Conservation (phyloP, 176 grass and related monocot genomes). For the Oryza coarctata region DNA sequence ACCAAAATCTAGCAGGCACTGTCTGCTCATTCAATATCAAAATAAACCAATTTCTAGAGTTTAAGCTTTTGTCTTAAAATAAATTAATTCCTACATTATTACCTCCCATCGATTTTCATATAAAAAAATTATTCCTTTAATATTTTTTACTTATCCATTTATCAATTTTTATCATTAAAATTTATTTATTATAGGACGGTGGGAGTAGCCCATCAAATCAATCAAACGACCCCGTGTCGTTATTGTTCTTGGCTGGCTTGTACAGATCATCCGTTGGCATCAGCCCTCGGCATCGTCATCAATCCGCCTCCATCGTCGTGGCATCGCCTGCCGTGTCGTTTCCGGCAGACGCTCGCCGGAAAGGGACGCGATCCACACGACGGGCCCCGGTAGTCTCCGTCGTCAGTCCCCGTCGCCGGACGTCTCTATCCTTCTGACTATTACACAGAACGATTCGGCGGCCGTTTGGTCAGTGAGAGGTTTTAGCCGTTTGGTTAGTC, state of each 20-base stretch:
- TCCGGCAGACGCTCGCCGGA: slow-evolving; percentile 14
- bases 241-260: background rate
- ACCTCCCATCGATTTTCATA: too few species aligned
- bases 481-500: background rate
- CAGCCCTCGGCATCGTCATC: background rate
- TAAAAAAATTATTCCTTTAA: too few species aligned
- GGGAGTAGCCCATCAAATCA: background rate
- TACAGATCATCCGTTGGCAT: background rate
- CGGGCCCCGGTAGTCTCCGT: background rate
- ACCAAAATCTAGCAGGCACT: too few species aligned
- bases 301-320: background rate
- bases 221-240: background rate
- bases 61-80: too few species aligned
- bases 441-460: background rate
- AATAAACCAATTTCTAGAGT: too few species aligned
- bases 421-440: background rate
- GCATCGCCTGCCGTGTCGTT: slow-evolving; percentile 25
- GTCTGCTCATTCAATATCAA: too few species aligned
- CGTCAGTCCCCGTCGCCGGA: background rate
- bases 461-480: background rate
- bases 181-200: too few species aligned
- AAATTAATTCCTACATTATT: too few species aligned
- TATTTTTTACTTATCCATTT: too few species aligned
- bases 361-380: background rate
- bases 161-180: too few species aligned